These are phyloP conservation scores for Backusella morwellensis DNA, from an alignment of 192 early-diverging fungal genomes.

Conservation along the genomic window DNA sequence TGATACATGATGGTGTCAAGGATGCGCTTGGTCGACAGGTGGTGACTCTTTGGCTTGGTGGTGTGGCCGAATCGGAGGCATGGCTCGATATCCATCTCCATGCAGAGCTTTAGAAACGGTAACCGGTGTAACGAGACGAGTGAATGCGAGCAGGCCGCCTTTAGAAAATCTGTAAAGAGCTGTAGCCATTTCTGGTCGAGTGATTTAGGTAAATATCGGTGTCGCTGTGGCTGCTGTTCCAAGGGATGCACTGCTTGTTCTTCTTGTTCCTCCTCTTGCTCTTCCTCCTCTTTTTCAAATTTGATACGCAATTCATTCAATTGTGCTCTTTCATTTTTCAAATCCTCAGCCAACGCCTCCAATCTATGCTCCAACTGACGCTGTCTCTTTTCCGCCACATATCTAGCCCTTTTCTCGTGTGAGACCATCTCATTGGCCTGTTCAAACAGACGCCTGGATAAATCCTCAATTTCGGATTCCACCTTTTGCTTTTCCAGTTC, in stretches of 20 bases:
- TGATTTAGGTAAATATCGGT: not conserved
- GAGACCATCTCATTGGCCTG: slow-evolving; percentile 92
- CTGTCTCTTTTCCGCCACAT: slow-evolving; percentile 30
- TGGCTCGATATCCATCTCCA: slow-evolving; percentile 89
- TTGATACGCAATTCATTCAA: slow-evolving; percentile 75
- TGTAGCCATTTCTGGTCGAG: slow-evolving; percentile 14
- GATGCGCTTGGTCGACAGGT: slow-evolving; percentile 78
- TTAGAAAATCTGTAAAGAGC: slow-evolving; percentile 86
- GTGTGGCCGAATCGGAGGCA: slow-evolving; percentile 80
- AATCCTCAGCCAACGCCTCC: slow-evolving; percentile 49
- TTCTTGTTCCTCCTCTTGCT: slow-evolving; percentile 41
- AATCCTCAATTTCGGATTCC: slow-evolving; percentile 89
- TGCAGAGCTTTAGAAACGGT: slow-evolving; percentile 79
- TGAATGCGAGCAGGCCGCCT: slow-evolving; percentile 50
- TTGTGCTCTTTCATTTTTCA: slow-evolving; percentile 75
- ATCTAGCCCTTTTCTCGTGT: slow-evolving; percentile 54
- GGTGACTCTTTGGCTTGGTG: slow-evolving; percentile 54
- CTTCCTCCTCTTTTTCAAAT: slow-evolving; percentile 56
- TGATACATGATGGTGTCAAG: slow-evolving; percentile 84
- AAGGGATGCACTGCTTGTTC: not conserved
- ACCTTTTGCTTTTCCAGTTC: slow-evolving; percentile 83
- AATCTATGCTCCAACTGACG: slow-evolving; percentile 47
- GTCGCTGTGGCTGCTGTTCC: not conserved
- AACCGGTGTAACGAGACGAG: slow-evolving; percentile 68
- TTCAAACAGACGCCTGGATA: slow-evolving; percentile 85